A percentile compares a stretch with the other conserved stretches of the same genome.
Conservation (phyloP, 495 filamentous ascomycete species). For the Aspergillus kassunensis region DNA sequence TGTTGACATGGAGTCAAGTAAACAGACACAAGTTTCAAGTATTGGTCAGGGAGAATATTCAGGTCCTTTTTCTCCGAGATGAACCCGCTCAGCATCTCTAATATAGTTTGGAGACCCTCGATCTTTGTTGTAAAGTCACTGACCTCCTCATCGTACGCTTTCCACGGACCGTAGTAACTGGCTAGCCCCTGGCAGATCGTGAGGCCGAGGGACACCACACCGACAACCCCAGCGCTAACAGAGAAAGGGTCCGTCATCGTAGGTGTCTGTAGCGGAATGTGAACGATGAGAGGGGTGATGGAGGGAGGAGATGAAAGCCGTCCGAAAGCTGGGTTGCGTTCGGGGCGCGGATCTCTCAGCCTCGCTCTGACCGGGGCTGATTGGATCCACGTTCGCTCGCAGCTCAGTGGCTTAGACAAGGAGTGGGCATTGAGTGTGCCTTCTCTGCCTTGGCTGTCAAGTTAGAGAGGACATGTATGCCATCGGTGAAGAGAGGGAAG, state of each 20-base stretch:
- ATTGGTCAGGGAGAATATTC: neutral
- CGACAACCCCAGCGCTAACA: slow-evolving; percentile 15
- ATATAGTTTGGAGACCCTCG: neutral
- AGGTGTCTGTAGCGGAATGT: too few relatives aligned
- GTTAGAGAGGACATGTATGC: too few relatives aligned
- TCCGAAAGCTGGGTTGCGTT: too few relatives aligned
- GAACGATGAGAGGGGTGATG: too few relatives aligned
- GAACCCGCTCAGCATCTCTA: neutral
- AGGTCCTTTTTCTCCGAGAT: neutral
- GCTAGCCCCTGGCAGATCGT: slow-evolving; percentile 19
- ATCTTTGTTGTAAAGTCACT: neutral
- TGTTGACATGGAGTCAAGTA: neutral
- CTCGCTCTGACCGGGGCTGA: too few relatives aligned
- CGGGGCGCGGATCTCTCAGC: too few relatives aligned
- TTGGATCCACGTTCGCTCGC: too few relatives aligned
- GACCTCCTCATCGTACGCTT: neutral
- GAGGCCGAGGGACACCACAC: slow-evolving; percentile 26
- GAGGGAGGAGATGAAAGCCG: too few relatives aligned
- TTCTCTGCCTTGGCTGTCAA: too few relatives aligned
- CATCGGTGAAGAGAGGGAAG: too few relatives aligned
- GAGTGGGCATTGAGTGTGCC: too few relatives aligned
- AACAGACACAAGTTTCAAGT: neutral
- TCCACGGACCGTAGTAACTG: slow-evolving; percentile 18
- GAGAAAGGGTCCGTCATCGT: slow-evolving; percentile 28
- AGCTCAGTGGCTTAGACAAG: too few relatives aligned